These are phyloP conservation scores for Malassezia vespertilionis DNA, from an alignment of 1,284 basidiomycete genomes.

Conservation along the genomic window DNA sequence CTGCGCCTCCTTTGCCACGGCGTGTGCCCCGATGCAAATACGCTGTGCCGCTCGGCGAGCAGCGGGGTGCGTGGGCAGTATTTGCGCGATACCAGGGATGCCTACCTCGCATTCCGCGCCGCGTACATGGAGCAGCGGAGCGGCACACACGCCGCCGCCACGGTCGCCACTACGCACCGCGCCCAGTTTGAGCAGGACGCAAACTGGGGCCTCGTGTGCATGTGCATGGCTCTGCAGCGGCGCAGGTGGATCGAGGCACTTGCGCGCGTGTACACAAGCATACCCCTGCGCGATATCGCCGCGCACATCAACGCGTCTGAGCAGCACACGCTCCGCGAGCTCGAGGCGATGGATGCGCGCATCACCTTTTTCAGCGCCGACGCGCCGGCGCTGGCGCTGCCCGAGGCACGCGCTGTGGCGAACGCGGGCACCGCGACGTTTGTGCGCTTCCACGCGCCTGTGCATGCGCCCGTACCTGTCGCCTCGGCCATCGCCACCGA, in stretches of 20 bases:
- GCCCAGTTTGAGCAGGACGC: slow-evolving; percentile 53
- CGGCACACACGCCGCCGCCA: background rate
- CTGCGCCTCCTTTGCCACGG: slow-evolving; percentile 65
- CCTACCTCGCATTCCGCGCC: slow-evolving; percentile 17
- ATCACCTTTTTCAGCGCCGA: background rate
- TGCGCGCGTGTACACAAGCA: slow-evolving; percentile 64
- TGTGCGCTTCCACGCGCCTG: background rate
- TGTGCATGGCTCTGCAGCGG: slow-evolving; percentile 58
- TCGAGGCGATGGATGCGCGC: too few species aligned
- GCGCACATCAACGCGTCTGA: background rate
- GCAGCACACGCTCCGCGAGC: background rate
- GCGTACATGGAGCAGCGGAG: slow-evolving; percentile 16
- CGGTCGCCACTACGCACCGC: slow-evolving; percentile 14
- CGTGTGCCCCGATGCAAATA: slow-evolving; percentile 50
- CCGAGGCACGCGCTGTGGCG: background rate
- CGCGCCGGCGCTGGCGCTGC: background rate
- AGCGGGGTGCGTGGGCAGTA: background rate
- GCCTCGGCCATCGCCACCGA: too few species aligned
- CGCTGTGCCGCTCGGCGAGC: background rate
- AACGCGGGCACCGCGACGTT: background rate
- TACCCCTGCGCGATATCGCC: slow-evolving; percentile 61
- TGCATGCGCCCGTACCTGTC: background rate
- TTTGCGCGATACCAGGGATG: slow-evolving; percentile 8
- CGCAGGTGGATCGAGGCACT: slow-evolving; percentile 65
- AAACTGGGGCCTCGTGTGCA: slow-evolving; percentile 59